Conservation (phyloP, 768 basidiomycete genomes). For the Naganishia antarctica region DNA sequence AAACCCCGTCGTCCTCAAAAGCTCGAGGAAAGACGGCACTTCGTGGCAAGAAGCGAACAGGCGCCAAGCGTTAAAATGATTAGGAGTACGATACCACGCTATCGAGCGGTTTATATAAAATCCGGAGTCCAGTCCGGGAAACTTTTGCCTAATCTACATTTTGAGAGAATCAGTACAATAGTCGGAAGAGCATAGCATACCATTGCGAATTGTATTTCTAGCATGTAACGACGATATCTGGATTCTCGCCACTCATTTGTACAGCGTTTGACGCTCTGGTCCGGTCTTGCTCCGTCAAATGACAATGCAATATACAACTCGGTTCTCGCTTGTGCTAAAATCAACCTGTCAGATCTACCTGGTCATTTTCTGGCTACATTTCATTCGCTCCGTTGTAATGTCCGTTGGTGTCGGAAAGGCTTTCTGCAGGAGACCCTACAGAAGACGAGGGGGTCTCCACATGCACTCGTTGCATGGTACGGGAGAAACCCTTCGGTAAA, state of each 20-base stretch:
- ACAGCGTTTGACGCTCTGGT: background rate
- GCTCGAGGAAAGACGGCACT: constrained; percentile 43
- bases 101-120: no score
- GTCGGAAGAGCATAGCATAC: background rate
- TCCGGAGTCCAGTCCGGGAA: no score
- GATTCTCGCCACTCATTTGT: background rate
- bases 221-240: background rate
- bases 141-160: no score
- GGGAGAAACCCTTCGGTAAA: constrained; percentile 5
- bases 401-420: background rate
- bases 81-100: no score
- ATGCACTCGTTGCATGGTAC: constrained; percentile 12
- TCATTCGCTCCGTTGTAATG: background rate
- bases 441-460: constrained; percentile 2
- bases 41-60: constrained; percentile 45
- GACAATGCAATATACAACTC: background rate
- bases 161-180: no score
- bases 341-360: background rate
- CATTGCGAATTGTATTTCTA: constrained; percentile 11
- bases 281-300: no score
- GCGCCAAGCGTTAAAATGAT: constrained; percentile 33
- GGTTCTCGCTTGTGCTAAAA: background rate
- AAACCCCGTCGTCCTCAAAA: constrained; percentile 25
- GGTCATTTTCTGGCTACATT: no score
- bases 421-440: constrained; percentile 10